Base-by-base conservation (phyloP, 257 asterid species). In the Solanum medicagineum region DNA sequence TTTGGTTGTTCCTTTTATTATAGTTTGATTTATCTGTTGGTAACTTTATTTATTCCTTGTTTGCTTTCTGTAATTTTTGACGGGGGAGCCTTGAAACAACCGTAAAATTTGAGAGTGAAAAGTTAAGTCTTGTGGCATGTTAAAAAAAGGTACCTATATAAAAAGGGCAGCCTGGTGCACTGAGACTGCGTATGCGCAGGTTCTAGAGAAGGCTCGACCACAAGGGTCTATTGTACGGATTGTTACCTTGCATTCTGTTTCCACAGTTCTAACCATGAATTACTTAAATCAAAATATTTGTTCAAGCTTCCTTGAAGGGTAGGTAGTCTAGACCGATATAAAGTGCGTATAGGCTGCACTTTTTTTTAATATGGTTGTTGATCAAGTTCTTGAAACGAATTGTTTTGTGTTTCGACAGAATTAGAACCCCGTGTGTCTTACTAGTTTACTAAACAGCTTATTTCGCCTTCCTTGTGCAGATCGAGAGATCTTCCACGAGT, bases 401-500 rank as follows among this genome's bases (percentile, higher is more conserved):
- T 11, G 1, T 22, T 44, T 74, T 65, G 56, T 22, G 22, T 82
- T 40, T 47, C 20, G 63, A 81, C 16, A 22, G 74, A 62, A 1
- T 44, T 73, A 73, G 42, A 59, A 74, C 60, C 20, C 22, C 44
- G 19, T 22, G 60, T 47, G 10, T 10, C 63, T 77, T 15, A n/a
- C 55, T 54, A 66, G 62, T 47, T 71, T 22, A 85, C 85, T 55
- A 51, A 56, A 59, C 51, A 54, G 5, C 56, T 60, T 73, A 14
- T 81, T 20, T 15, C n/a, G 3, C 24, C 59, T 82, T 68, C 8
- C 36, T 65, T 87, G 85, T 60, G 82, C 90, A 92, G 95, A 81
- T 80, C 36, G 95, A 86, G 75, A 85, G 84, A 83, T 54, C 91
- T 20, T 87, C 85, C 9, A 91, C 65, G 60, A 86, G 84, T 81